phyloP scores from a whole-genome alignment of 1,284 basidiomycete species.

The Mycena citricolor region DNA sequence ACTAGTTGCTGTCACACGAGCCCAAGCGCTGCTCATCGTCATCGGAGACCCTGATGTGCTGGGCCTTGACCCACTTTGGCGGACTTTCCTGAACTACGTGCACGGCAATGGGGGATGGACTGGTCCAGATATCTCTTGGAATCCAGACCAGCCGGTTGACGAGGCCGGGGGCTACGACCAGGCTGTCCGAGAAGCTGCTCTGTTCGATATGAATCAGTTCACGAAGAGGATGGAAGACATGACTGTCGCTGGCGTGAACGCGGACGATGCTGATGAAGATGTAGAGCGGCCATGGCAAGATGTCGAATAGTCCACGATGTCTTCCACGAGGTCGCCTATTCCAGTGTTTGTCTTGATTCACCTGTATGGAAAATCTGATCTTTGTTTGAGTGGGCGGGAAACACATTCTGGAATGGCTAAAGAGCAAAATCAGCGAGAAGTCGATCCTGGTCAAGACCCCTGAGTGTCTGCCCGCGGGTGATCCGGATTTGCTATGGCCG shows the following conservation, averaged over 20 bases:
- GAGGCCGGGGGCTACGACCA: slow-evolving; percentile 39
- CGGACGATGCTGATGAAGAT: slow-evolving; percentile 41
- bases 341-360: no score
- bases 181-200: slow-evolving; percentile 33
- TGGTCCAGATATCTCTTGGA: slow-evolving; percentile 52
- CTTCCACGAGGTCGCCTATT: no score
- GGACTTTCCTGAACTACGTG: slow-evolving; percentile 52
- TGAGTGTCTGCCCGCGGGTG: no score
- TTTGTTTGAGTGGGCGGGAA: no score
- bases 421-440: no score
- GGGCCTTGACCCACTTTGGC: slow-evolving; percentile 52
- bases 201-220: slow-evolving; percentile 53
- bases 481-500: no score
- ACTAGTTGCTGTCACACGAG: slow-evolving; percentile 60
- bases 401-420: no score
- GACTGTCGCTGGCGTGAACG: slow-evolving; percentile 40
- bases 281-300: slow-evolving; percentile 56
- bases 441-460: no score
- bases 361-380: no score
- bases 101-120: slow-evolving; percentile 49
- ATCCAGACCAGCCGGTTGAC: slow-evolving; percentile 39
- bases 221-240: slow-evolving; percentile 45
- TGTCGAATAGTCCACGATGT: slow-evolving; percentile 37
- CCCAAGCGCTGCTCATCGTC: slow-evolving; percentile 54
- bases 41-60: slow-evolving; percentile 53